phyloP scores from a whole-genome alignment of 2,329 filamentous ascomycete species.

The Alternaria metachromatica region DNA sequence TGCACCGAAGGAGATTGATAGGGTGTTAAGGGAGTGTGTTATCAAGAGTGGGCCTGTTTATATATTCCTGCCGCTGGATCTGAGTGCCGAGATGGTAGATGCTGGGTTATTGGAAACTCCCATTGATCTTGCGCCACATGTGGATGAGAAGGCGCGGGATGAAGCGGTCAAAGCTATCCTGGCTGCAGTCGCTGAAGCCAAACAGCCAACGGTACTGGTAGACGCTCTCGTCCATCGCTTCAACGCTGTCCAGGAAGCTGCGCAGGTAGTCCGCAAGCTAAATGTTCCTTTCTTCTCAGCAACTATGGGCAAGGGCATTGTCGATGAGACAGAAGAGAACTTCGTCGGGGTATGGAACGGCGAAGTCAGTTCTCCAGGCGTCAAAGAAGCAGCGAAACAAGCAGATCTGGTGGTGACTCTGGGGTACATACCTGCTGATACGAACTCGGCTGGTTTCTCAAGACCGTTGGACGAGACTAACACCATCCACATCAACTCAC shows the following conservation, averaged over 20 bases:
- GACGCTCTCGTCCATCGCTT: constrained; percentile 51
- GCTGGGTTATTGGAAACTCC: constrained; percentile 44
- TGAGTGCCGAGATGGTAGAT: constrained; percentile 48
- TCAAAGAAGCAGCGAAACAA: constrained; percentile 44
- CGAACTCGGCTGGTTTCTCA: constrained; percentile 53
- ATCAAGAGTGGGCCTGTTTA: constrained; percentile 53
- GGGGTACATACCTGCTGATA: constrained; percentile 52
- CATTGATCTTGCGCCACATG: constrained; percentile 42
- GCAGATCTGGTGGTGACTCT: constrained; percentile 49
- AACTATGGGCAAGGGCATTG: constrained; percentile 53
- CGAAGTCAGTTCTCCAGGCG: constrained; percentile 45
- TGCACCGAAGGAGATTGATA: constrained; percentile 53
- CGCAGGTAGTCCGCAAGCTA: constrained; percentile 43
- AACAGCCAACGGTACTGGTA: constrained; percentile 49
- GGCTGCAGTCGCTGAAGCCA: constrained; percentile 39
- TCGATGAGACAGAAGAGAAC: constrained; percentile 51
- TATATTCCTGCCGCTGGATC: constrained; percentile 54
- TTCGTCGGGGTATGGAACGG: constrained; percentile 54
- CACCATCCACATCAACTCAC: constrained; percentile 47
- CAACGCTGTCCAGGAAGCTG: constrained; percentile 43
- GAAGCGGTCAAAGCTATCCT: constrained; percentile 45
- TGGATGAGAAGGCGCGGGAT: constrained; percentile 34
- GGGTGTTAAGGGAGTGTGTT: constrained; percentile 53
- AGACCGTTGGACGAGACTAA: constrained; percentile 39
- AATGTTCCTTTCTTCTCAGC: constrained; percentile 49